phyloP scores from a whole-genome alignment of 129 eudicot genomes.

The Ambrosia artemisiifolia region DNA sequence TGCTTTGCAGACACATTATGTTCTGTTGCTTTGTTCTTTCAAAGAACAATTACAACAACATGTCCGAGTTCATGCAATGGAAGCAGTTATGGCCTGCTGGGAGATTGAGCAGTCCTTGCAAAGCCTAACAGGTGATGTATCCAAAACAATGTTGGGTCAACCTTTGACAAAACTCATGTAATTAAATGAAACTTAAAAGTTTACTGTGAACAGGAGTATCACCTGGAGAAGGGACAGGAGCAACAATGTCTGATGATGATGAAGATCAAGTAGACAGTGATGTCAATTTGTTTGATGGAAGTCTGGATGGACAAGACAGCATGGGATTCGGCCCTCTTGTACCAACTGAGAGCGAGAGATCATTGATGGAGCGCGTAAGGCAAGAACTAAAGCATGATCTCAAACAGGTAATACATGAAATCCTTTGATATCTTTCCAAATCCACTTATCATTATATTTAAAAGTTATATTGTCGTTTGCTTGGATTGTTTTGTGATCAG shows the following conservation, averaged over 20 bases:
- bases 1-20: conserved; percentile 69
- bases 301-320: conserved; percentile 67
- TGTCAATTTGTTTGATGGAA: conserved; percentile 69
- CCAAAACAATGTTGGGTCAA: too few species aligned
- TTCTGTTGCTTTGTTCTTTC: conserved; percentile 77
- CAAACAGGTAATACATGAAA: conserved; percentile 44
- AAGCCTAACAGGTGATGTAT: conserved; percentile 65
- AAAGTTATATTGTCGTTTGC: too few species aligned
- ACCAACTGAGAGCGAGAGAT: conserved; percentile 86
- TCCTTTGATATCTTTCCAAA: too few species aligned
- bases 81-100: conserved; percentile 98
- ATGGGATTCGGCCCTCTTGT: conserved; percentile 92
- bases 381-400: conserved; percentile 80
- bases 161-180: too few species aligned
- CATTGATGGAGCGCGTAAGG: conserved; percentile 87
- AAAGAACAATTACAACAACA: conserved; percentile 94
- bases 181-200: neutral
- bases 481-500: conserved; percentile 28
- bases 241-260: conserved; percentile 93
- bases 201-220: conserved; percentile 51
- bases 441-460: too few species aligned
- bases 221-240: conserved; percentile 96
- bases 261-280: conserved; percentile 79
- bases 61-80: conserved; percentile 96
- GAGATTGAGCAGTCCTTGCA: conserved; percentile 87